These are phyloP conservation scores for Cladophialophora yegresii DNA, from an alignment of 2,329 filamentous ascomycete genomes.

Conservation along the genomic window DNA sequence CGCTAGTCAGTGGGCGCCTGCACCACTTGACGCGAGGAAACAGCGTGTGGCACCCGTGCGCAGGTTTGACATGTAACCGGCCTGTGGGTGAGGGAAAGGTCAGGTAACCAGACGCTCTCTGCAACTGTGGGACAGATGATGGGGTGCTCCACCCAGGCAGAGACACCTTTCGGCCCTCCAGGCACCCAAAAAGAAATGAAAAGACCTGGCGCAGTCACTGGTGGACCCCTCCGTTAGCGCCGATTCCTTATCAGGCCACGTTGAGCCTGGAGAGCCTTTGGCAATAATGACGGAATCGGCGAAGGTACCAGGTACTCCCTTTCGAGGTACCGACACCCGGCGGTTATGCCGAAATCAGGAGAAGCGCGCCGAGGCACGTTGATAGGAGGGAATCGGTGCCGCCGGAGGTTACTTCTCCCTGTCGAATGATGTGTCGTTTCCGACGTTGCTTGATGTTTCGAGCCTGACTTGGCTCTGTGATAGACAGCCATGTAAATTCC, in stretches of 20 bases:
- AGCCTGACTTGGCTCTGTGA: neutral
- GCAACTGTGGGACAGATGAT: constrained; percentile 16
- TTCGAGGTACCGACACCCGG: neutral
- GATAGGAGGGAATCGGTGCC: constrained; percentile 7
- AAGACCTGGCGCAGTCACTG: constrained; percentile 4
- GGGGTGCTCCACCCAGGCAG: constrained; percentile 4
- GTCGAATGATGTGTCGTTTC: constrained; percentile 6
- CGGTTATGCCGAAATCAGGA: constrained; percentile 3
- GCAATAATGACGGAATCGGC: constrained; percentile 2
- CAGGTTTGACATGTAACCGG: neutral
- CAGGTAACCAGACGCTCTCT: constrained; percentile 3
- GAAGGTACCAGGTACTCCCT: constrained; percentile 5
- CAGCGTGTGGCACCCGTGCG: neutral
- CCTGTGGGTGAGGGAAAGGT: constrained; percentile 5
- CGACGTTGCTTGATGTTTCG: neutral
- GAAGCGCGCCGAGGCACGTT: constrained; percentile 4
- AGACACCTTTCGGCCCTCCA: constrained; percentile 6
- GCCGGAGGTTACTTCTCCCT: neutral
- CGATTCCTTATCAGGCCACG: constrained; percentile 22
- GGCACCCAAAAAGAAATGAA: constrained; percentile 1
- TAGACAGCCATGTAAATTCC: neutral
- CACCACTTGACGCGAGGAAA: neutral
- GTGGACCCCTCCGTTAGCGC: constrained; percentile 11
- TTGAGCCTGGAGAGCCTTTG: constrained; percentile 4
- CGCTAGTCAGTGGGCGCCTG: neutral